These are phyloP conservation scores for Candida pseudoviswanathii DNA, from an alignment of 1,139 yeast genomes.

Conservation along the genomic window DNA sequence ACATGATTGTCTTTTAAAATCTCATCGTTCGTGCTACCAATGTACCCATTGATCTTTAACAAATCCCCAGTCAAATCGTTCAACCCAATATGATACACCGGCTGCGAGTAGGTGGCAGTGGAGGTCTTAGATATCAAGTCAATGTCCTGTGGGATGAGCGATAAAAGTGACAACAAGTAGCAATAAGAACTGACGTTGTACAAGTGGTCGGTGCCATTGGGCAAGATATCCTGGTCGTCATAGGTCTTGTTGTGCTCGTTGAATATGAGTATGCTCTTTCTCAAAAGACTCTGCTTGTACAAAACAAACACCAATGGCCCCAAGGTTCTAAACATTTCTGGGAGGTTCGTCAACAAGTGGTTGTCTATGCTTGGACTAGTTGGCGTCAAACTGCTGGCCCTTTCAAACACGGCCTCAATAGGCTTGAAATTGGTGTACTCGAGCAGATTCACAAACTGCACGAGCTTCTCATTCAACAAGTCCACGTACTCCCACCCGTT, in stretches of 20 bases:
- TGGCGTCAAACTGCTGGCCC: constrained; percentile 10
- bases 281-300: constrained; percentile 67
- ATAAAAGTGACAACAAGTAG: constrained; percentile 38
- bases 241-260: constrained; percentile 37
- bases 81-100: constrained; percentile 67
- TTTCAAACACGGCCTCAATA: constrained; percentile 24
- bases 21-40: constrained; percentile 76
- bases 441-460: constrained; percentile 31
- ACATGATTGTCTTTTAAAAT: constrained; percentile 57
- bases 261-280: constrained; percentile 63
- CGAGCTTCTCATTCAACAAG: constrained; percentile 45
- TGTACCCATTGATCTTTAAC: constrained; percentile 36
- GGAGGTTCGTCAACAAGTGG: constrained; percentile 55
- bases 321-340: constrained; percentile 48
- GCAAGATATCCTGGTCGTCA: constrained; percentile 13
- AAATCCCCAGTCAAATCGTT: constrained; percentile 45
- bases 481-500: constrained; percentile 61
- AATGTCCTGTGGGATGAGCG: constrained; percentile 39
- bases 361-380: constrained; percentile 22
- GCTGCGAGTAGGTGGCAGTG: constrained; percentile 34
- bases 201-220: constrained; percentile 9
- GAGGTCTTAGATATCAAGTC: constrained; percentile 21
- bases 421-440: constrained; percentile 20
- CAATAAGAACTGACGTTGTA: constrained; percentile 30
- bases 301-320: constrained; percentile 77